Conservation (phyloP, 805 yeast species). For the Hanseniaspora taiwanica region DNA sequence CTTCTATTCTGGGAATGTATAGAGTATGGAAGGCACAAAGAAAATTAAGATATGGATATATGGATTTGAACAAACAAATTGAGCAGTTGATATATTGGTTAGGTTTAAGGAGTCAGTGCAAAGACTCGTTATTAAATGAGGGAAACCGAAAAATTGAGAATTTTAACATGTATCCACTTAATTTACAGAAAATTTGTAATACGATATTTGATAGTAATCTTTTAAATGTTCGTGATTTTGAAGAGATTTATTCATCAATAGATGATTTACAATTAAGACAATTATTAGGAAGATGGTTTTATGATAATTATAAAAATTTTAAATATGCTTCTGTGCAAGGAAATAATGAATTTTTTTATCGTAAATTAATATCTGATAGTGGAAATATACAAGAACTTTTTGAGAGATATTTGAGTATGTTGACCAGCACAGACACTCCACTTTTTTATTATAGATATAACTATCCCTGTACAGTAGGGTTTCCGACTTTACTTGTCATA, state of each 20-base stretch:
- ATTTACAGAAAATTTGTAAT: conserved; percentile 11
- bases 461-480: conserved; percentile 13
- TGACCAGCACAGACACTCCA: conserved; percentile 11
- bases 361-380: conserved; percentile 13
- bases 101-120: neutral
- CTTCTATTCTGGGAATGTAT: neutral
- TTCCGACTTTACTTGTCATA: conserved; percentile 14
- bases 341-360: conserved; percentile 12
- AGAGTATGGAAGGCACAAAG: neutral
- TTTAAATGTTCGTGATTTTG: conserved; percentile 14
- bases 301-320: conserved; percentile 14
- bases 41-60: neutral
- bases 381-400: neutral
- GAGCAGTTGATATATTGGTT: conserved; percentile 12
- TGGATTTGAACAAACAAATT: neutral
- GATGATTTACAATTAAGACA: conserved; percentile 8
- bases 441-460: conserved; percentile 8
- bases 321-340: conserved; percentile 1
- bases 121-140: neutral
- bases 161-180: conserved; percentile 15
- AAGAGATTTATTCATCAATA: conserved; percentile 11
- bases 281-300: conserved; percentile 18
- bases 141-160: conserved; percentile 1
- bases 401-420: neutral
- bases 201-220: conserved; percentile 12